Percentiles rank a stretch among this genome's conserved stretches.
phyloP scores from a whole-genome alignment of 2,329 filamentous ascomycete species.

The Penicillium sp. region DNA sequence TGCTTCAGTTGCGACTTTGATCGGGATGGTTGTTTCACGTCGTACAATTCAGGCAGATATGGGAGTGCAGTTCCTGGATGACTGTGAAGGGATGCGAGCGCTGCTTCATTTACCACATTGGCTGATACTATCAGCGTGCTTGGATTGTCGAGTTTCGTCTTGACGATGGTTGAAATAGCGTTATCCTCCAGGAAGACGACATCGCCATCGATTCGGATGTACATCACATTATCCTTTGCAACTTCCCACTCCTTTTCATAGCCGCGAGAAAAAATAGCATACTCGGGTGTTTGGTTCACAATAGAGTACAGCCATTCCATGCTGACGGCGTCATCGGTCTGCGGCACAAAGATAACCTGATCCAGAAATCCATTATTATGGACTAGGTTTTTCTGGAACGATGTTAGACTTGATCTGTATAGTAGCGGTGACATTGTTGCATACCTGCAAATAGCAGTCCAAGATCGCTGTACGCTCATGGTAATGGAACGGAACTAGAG shows the following conservation, averaged over 20 bases:
- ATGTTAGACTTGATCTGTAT: neutral
- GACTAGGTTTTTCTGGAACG: constrained; percentile 36
- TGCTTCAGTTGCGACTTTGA: constrained; percentile 17
- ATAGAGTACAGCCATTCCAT: constrained; percentile 38
- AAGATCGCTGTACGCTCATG: constrained; percentile 37
- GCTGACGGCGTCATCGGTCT: constrained; percentile 36
- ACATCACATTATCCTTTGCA: constrained; percentile 31
- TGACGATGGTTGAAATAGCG: constrained; percentile 54
- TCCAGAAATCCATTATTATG: constrained; percentile 43
- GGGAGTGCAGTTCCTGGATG: constrained; percentile 54
- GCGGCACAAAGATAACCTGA: constrained; percentile 44
- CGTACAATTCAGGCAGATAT: constrained; percentile 51
- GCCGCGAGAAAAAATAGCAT: constrained; percentile 20
- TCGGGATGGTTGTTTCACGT: constrained; percentile 16
- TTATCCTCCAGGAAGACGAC: constrained; percentile 44
- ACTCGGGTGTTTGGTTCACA: constrained; percentile 30
- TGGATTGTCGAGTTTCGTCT: constrained; percentile 52
- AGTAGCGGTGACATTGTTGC: neutral
- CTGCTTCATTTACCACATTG: constrained; percentile 57
- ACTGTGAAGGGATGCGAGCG: constrained; percentile 55
- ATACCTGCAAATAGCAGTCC: constrained; percentile 43
- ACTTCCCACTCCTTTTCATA: constrained; percentile 17
- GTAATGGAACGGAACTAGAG: constrained; percentile 40
- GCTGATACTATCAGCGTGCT: constrained; percentile 54
- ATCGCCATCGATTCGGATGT: constrained; percentile 47